Base-by-base conservation (phyloP, 371 early-diverging fungal species). In the Fennellomyces sp. region DNA sequence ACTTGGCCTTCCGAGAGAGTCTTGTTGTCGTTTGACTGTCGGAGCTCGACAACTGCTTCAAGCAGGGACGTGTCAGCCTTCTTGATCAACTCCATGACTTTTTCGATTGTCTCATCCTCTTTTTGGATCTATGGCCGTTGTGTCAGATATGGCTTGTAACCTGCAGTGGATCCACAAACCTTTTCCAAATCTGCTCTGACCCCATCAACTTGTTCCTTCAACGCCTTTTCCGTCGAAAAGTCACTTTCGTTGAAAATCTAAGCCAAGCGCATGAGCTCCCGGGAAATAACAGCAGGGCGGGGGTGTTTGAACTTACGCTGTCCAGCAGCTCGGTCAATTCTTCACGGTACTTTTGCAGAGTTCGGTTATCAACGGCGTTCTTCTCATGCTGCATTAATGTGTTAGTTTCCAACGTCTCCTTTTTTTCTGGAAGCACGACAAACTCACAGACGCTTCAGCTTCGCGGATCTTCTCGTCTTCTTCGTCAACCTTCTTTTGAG, bases 41-140 rank as follows among this genome's bases (percentile, higher is more conserved):
- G 72, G n/a, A 78, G 25, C 15, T 77, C 76, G 42, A 81, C 56
- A 56, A 81, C 76, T 17, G 69, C 78, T 56, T 75, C 78, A 38
- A 81, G 60, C 26, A 81, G 49, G 12, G 77, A 26, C 10, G 27
- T 49, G 55, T 77, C 78, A 0, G 72, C 70, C 8, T 4, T 53
- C 35, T 71, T 65, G 21, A 81, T 30, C 33, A 71, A 60, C 27
- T 71, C 66, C 21, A 65, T 63, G 15, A 76, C 78, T 28, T 61
- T 60, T 30, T 68, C 60, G 15, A 79, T 27, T 1, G 56, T 69
- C 11, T 63, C 35, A 28, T 36, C 57, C 26, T 60, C 67, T 42
- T 52, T 49, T 8, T 11, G 17, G 21, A 41, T 26, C 55, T 63
- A 39, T 15, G 10, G 23, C n/a, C 31, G 23, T 51, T 52, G 15